These are phyloP conservation scores for Cucurbita moschata DNA, from an alignment of 306 rosid species.

Conservation along the genomic window DNA sequence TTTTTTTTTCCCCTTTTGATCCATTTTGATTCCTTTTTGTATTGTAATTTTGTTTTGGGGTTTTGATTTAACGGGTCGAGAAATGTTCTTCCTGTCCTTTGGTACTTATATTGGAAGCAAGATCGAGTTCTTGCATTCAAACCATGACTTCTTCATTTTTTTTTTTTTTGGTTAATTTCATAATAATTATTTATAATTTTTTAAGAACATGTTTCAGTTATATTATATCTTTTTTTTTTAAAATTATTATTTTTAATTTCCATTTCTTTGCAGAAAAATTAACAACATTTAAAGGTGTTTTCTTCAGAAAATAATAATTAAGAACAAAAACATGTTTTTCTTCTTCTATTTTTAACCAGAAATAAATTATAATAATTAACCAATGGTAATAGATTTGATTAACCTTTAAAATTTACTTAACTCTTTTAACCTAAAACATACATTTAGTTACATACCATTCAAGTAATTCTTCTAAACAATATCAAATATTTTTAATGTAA, in stretches of 20 bases:
- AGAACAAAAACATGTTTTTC: not conserved
- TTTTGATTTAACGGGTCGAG: constrained; percentile 15
- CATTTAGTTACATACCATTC: not conserved
- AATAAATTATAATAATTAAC: not conserved
- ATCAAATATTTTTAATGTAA: too few relatives aligned
- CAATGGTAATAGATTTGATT: too few relatives aligned
- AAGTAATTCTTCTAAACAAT: too few relatives aligned
- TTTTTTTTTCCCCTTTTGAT: not conserved
- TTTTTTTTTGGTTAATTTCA: not conserved
- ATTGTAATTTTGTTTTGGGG: constrained; percentile 7
- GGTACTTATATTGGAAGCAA: constrained; percentile 17
- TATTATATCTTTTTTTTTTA: not conserved
- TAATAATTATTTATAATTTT: not conserved
- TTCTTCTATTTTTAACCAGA: not conserved
- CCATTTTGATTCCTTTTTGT: not conserved
- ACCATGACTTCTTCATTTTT: not conserved
- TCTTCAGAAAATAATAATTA: not conserved
- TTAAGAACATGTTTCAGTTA: not conserved
- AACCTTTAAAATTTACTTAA: not conserved
- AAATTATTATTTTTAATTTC: not conserved
- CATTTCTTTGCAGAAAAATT: not conserved
- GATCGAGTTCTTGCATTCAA: constrained; percentile 6
- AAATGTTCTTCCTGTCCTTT: constrained; percentile 17
- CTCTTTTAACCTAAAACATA: not conserved
- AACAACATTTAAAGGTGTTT: not conserved